Evolutionary conservation across 2,329 filamentous ascomycete species (phyloP).

Genomic region (Lachnellula occidentalis): DNA sequence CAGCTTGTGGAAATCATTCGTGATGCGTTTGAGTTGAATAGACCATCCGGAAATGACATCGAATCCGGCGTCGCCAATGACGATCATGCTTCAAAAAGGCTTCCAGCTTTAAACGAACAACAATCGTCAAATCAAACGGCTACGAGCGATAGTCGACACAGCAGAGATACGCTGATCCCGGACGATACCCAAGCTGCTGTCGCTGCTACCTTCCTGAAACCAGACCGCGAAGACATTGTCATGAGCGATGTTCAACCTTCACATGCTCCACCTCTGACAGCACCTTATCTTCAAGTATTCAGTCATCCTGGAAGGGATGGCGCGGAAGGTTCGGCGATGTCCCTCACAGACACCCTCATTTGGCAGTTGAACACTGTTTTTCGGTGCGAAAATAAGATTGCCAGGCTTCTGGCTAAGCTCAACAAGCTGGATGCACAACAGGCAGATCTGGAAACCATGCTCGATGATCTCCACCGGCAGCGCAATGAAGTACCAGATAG

Average conservation of each 20-base stretch:
- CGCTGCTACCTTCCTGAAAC: too few species aligned
- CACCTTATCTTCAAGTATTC: not conserved
- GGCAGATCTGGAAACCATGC: not conserved
- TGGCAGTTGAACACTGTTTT: slow-evolving; percentile 3
- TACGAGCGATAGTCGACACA: too few species aligned
- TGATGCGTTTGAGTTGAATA: too few species aligned
- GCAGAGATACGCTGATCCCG: too few species aligned
- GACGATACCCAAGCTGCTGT: too few species aligned
- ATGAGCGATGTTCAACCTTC: not conserved
- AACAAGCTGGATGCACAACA: not conserved
- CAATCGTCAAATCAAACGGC: too few species aligned
- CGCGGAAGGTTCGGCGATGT: not conserved
- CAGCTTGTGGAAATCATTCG: too few species aligned
- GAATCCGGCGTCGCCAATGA: too few species aligned
- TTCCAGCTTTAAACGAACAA: too few species aligned
- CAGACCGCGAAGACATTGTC: not conserved
- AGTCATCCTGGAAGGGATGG: not conserved
- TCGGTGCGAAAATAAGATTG: not conserved
- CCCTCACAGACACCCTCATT: not conserved
- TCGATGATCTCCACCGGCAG: not conserved
- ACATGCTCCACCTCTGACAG: not conserved
- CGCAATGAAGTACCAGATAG: not conserved
- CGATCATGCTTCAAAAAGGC: too few species aligned
- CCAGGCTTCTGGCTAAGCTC: not conserved
- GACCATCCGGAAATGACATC: too few species aligned